phyloP scores from a whole-genome alignment of 371 early-diverging fungal species.

The Dichotomocladium elegans region DNA sequence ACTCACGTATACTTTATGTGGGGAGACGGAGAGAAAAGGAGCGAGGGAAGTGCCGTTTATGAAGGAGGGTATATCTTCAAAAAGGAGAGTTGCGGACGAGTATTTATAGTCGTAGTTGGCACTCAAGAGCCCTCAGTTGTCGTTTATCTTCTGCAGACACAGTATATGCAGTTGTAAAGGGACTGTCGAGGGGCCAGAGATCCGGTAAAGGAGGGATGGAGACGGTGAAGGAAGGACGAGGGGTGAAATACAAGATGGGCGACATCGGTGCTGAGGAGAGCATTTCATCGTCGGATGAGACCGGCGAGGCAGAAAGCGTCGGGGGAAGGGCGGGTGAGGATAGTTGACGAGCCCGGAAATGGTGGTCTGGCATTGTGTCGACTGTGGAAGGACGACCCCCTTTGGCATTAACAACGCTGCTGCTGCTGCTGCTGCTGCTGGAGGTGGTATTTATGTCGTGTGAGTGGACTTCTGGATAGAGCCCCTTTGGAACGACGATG shows the following conservation, averaged over 20 bases:
- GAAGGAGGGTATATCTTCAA: too few relatives aligned
- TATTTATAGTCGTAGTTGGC: conserved; percentile 13
- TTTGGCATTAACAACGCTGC: too few relatives aligned
- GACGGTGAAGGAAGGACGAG: not conserved
- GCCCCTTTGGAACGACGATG: conserved; percentile 55
- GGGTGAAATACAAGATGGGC: not conserved
- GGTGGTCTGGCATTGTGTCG: conserved; percentile 15
- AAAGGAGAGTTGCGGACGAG: too few relatives aligned
- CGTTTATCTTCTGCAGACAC: conserved; percentile 15
- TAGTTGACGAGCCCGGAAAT: too few relatives aligned
- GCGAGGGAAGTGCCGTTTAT: too few relatives aligned
- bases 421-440: too few relatives aligned
- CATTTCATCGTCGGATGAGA: conserved; percentile 31
- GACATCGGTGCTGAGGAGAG: not conserved
- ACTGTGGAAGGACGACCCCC: conserved; percentile 30
- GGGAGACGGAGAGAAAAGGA: too few relatives aligned
- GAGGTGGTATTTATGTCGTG: conserved; percentile 32
- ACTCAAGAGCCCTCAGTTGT: conserved; percentile 14
- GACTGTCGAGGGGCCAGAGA: too few relatives aligned
- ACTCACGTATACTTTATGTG: too few relatives aligned
- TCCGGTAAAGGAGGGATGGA: not conserved
- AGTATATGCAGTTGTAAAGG: too few relatives aligned
- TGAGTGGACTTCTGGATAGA: conserved; percentile 58
- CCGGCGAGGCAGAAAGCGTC: conserved; percentile 25
- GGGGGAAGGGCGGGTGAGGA: conserved; percentile 12